Evolutionary conservation across 2,329 filamentous ascomycete species (phyloP).

Genomic region (Fusarium setosum): DNA sequence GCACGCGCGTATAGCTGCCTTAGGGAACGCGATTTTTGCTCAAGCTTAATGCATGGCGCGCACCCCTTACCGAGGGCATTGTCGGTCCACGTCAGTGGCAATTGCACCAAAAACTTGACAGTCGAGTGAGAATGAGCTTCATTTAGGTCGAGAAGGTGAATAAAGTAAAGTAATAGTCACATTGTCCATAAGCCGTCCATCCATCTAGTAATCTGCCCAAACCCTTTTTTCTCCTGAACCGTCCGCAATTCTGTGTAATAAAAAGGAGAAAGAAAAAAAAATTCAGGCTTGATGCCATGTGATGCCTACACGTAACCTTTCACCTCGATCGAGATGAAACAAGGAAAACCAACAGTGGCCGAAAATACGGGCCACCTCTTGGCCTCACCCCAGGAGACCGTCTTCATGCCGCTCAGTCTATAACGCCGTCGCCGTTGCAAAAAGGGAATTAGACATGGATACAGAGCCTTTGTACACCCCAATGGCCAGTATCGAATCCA

Average conservation of each 20-base stretch:
- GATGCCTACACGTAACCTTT: conserved; percentile 14
- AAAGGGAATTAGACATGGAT: conserved; percentile 24
- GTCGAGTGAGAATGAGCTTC: background rate
- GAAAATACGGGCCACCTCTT: conserved; percentile 7
- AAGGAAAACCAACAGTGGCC: conserved; percentile 21
- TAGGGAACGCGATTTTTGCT: conserved; percentile 12
- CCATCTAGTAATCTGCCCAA: conserved; percentile 14
- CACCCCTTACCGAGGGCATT: conserved; percentile 1
- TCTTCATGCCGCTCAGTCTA: conserved; percentile 40
- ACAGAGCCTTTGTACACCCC: conserved; percentile 34
- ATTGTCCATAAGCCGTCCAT: conserved; percentile 33
- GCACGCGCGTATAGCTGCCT: conserved; percentile 31
- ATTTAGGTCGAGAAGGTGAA: background rate
- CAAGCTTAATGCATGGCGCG: conserved; percentile 8
- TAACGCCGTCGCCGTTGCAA: conserved; percentile 43
- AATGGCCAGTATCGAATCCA: conserved; percentile 23
- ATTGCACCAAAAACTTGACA: background rate
- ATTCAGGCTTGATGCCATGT: background rate
- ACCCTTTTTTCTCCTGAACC: conserved; percentile 30
- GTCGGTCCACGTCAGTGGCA: background rate
- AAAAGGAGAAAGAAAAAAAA: too few relatives aligned
- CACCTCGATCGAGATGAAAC: conserved; percentile 30
- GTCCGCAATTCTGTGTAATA: conserved; percentile 20
- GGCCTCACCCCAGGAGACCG: conserved; percentile 20
- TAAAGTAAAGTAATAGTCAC: conserved; percentile 30